Evolutionary conservation across 2,329 filamentous ascomycete genomes (phyloP).

Genomic region (Cercospora janseana): DNA sequence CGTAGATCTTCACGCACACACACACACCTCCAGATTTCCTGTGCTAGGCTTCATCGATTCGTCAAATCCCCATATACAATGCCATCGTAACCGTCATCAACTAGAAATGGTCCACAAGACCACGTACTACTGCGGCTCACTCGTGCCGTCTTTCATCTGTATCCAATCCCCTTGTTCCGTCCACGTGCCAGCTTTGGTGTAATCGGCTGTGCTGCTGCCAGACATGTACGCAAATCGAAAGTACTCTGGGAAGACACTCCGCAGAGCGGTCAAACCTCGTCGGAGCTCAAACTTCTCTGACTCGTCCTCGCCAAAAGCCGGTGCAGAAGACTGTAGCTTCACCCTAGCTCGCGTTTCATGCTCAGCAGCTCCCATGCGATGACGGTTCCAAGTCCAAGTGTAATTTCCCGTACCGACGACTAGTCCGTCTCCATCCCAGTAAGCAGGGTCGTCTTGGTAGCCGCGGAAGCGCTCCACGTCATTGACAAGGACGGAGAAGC

Average conservation of each 20-base stretch:
- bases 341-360: constrained; percentile 6
- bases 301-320: not conserved
- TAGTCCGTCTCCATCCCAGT: constrained; percentile 40
- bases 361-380: constrained; percentile 21
- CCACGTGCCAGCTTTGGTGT: constrained; percentile 74
- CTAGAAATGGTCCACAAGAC: no score
- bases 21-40: no score
- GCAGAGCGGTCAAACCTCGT: constrained; percentile 36
- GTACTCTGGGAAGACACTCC: constrained; percentile 59
- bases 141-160: constrained; percentile 62
- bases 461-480: constrained; percentile 78
- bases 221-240: constrained; percentile 74
- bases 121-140: constrained; percentile 22
- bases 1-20: no score
- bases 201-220: constrained; percentile 65
- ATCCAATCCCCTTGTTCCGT: constrained; percentile 62
- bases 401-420: constrained; percentile 28
- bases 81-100: no score
- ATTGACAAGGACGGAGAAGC: constrained; percentile 77
- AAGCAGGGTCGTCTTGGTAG: constrained; percentile 59
- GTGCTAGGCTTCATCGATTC: no score
- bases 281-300: not conserved
- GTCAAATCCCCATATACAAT: no score
- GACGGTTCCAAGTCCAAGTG: constrained; percentile 38
- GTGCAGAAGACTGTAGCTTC: no score